These are phyloP conservation scores for Phyllosticta citribraziliensis DNA, from an alignment of 2,329 filamentous ascomycete species.

Conservation along the genomic window DNA sequence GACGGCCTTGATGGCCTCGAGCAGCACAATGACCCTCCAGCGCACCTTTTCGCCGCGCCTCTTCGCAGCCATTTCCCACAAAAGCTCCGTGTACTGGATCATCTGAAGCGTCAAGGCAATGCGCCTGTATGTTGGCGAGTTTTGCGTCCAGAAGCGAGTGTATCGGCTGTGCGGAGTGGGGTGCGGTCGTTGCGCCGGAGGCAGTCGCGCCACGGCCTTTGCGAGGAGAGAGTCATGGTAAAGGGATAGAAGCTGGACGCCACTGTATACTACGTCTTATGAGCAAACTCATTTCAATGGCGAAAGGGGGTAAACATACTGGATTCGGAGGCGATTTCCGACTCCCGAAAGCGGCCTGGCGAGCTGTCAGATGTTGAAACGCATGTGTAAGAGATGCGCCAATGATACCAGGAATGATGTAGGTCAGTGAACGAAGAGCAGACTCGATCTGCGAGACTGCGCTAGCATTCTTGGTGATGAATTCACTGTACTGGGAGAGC, in stretches of 20 bases:
- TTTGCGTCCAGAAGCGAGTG: conserved; percentile 52
- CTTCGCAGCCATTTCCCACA: conserved; percentile 97
- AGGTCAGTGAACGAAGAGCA: conserved; percentile 81
- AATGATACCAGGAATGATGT: conserved; percentile 75
- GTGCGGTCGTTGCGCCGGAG: conserved; percentile 40
- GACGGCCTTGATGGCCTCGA: conserved; percentile 79
- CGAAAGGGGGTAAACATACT: conserved; percentile 34
- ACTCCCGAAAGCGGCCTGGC: conserved; percentile 75
- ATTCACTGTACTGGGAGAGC: conserved; percentile 69
- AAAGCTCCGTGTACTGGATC: conserved; percentile 85
- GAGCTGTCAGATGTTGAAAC: background rate
- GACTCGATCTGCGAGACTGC: conserved; percentile 94
- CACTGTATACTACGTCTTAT: conserved; percentile 56
- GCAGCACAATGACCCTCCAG: conserved; percentile 77
- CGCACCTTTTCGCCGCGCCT: conserved; percentile 68
- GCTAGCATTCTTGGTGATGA: conserved; percentile 89
- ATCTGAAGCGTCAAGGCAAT: conserved; percentile 77
- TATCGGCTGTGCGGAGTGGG: conserved; percentile 53
- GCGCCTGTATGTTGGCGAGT: conserved; percentile 62
- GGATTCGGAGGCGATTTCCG: conserved; percentile 89
- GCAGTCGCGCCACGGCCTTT: conserved; percentile 49
- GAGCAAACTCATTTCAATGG: conserved; percentile 11
- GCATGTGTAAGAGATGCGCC: background rate
- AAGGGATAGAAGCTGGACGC: conserved; percentile 78
- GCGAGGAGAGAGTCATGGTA: conserved; percentile 87